A percentile compares a stretch with the other conserved stretches of the same genome.
Conservation (phyloP, 139 green algal genomes). For the Chlamydomonas incerta region DNA sequence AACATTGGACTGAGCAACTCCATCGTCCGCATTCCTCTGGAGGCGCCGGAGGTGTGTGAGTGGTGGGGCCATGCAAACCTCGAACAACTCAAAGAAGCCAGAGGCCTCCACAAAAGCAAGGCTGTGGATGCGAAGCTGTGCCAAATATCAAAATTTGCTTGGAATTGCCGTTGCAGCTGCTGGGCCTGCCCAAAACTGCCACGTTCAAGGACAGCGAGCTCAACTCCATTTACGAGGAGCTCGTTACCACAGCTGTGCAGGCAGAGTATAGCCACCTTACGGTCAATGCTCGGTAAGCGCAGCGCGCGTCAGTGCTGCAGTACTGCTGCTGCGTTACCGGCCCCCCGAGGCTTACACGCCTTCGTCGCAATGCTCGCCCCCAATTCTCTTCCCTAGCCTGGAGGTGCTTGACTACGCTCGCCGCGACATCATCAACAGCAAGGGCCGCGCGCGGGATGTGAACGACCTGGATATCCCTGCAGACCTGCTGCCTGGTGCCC, state of each 20-base stretch:
- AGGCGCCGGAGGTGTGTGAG: too few species aligned
- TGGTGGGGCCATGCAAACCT: too few species aligned
- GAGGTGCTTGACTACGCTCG: constrained; percentile 65
- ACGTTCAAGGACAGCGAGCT: constrained; percentile 57
- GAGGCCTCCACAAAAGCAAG: too few species aligned
- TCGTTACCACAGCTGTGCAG: constrained; percentile 43
- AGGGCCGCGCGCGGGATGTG: constrained; percentile 25
- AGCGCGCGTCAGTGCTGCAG: too few species aligned
- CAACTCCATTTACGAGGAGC: constrained; percentile 52
- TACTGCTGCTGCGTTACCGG: too few species aligned
- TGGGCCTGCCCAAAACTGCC: constrained; percentile 59
- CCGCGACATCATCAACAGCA: constrained; percentile 50
- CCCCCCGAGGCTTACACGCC: too few species aligned
- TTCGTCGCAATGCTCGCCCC: too few species aligned
- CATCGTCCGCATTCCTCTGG: too few species aligned
- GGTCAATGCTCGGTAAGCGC: neutral
- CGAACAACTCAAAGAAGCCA: too few species aligned
- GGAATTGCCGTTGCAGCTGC: constrained; percentile 49
- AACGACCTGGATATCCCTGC: constrained; percentile 57
- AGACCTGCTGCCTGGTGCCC: constrained; percentile 64
- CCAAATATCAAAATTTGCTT: too few species aligned
- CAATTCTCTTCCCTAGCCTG: constrained; percentile 38
- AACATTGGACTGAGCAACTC: too few species aligned
- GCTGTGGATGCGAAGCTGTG: too few species aligned
- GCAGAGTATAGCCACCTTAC: constrained; percentile 61